Percentiles rank a stretch among this genome's conserved stretches.
Evolutionary conservation across 2,329 filamentous ascomycete genomes (phyloP).

Genomic region (Fusarium chuoi): DNA sequence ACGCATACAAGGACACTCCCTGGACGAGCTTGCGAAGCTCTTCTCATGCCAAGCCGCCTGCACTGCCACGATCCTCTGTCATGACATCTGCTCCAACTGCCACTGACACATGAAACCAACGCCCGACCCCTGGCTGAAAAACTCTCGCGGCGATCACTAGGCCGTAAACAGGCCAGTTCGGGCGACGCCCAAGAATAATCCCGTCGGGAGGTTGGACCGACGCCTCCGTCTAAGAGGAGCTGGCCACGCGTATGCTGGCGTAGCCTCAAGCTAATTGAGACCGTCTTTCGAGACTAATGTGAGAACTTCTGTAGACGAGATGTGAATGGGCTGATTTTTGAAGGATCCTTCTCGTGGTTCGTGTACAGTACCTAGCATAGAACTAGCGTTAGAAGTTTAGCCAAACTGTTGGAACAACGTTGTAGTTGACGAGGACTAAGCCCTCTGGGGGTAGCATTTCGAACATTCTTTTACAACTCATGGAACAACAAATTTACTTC

Average conservation of each 20-base stretch:
- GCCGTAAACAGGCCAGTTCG: constrained; percentile 22
- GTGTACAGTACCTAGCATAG: neutral
- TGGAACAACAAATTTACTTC: neutral
- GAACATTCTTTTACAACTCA: neutral
- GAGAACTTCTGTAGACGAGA: constrained; percentile 9
- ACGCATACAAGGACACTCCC: constrained; percentile 9
- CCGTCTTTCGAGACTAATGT: neutral
- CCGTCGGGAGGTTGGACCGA: constrained; percentile 16
- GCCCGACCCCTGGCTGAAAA: constrained; percentile 19
- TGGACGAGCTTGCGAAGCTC: constrained; percentile 27
- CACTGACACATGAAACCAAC: constrained; percentile 27
- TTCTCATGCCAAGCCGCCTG: constrained; percentile 28
- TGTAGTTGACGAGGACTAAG: neutral
- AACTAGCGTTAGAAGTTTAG: neutral
- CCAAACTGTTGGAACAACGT: neutral
- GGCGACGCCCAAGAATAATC: constrained; percentile 33
- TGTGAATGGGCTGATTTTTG: constrained; percentile 9
- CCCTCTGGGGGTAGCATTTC: neutral
- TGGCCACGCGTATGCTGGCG: constrained; percentile 41
- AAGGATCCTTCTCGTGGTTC: neutral
- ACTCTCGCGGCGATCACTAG: constrained; percentile 34
- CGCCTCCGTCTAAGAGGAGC: constrained; percentile 2
- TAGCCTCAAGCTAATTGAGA: constrained; percentile 19
- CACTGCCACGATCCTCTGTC: constrained; percentile 35
- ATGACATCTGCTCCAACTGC: constrained; percentile 9